Conservation (phyloP, 2,329 filamentous ascomycete genomes). For the Phaeophleospora eucalypticola region DNA sequence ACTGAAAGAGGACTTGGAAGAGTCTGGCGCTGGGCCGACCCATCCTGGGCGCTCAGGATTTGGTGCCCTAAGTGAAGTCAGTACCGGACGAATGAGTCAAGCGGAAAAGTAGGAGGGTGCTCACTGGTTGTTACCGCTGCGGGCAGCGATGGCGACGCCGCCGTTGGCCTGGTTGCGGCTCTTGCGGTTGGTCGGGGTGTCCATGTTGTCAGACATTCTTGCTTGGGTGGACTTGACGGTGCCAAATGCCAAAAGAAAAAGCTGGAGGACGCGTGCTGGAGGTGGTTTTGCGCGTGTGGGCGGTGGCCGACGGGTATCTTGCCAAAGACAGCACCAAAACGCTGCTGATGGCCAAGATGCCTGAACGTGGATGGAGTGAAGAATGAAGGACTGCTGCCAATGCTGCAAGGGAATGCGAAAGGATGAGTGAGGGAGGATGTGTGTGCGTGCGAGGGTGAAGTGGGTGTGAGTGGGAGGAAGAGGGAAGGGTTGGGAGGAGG, state of each 20-base stretch:
- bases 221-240: background rate
- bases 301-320: background rate
- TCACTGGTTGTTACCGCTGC: background rate
- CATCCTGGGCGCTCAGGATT: background rate
- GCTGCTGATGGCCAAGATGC: conserved; percentile 1
- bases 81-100: background rate
- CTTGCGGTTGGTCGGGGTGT: background rate
- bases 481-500: background rate
- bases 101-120: background rate
- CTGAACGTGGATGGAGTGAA: background rate
- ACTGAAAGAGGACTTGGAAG: background rate
- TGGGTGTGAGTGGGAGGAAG: background rate
- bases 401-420: background rate
- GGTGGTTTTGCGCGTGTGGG: too few relatives aligned
- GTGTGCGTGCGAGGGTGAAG: background rate
- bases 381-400: background rate
- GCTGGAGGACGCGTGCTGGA: background rate
- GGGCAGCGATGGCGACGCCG: background rate
- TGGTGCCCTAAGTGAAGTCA: background rate
- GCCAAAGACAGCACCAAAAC: conserved; percentile 1
- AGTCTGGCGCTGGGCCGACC: background rate
- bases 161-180: background rate
- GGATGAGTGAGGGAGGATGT: background rate
- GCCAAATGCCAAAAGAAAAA: background rate
- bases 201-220: background rate